These are phyloP conservation scores for Nevesoporus exiguus DNA, from an alignment of 768 basidiomycete species.

Conservation along the genomic window DNA sequence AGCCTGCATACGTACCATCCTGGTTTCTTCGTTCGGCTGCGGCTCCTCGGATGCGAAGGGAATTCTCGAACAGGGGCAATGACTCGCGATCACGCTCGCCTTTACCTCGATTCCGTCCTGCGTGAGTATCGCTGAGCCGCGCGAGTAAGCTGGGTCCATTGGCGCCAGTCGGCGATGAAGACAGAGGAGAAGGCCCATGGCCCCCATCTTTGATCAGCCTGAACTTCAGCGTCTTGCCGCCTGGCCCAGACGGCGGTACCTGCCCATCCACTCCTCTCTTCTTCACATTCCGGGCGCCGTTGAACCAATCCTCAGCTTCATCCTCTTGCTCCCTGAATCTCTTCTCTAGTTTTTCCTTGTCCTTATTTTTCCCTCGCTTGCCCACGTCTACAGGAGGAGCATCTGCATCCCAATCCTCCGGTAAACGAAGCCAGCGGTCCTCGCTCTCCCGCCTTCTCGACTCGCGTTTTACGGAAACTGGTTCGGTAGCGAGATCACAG, in stretches of 20 bases:
- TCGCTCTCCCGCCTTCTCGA: constrained; percentile 35
- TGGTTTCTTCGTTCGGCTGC: constrained; percentile 18
- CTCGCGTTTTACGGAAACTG: constrained; percentile 31
- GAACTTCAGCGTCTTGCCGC: constrained; percentile 36
- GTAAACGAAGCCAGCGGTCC: constrained; percentile 30
- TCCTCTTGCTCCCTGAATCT: constrained; percentile 51
- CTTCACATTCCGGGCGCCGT: constrained; percentile 32
- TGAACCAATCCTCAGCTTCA: constrained; percentile 69
- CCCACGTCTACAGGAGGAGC: constrained; percentile 63
- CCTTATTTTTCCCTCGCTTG: constrained; percentile 58
- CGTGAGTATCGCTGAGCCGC: constrained; percentile 24
- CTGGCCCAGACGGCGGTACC: constrained; percentile 6
- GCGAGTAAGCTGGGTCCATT: constrained; percentile 33
- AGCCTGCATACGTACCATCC: constrained; percentile 9
- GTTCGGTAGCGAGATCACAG: constrained; percentile 41
- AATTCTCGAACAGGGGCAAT: constrained; percentile 2
- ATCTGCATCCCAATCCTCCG: constrained; percentile 44
- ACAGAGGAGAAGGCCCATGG: constrained; percentile 19
- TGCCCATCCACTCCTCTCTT: constrained; percentile 24
- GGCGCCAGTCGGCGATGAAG: constrained; percentile 19
- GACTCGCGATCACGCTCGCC: constrained; percentile 3
- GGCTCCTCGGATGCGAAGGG: constrained; percentile 32
- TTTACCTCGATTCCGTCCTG: constrained; percentile 4
- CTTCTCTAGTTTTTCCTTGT: constrained; percentile 52
- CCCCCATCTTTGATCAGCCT: constrained; percentile 33